These are phyloP conservation scores for Cornus florida DNA, from an alignment of 148 eudicot genomes.

Conservation along the genomic window DNA sequence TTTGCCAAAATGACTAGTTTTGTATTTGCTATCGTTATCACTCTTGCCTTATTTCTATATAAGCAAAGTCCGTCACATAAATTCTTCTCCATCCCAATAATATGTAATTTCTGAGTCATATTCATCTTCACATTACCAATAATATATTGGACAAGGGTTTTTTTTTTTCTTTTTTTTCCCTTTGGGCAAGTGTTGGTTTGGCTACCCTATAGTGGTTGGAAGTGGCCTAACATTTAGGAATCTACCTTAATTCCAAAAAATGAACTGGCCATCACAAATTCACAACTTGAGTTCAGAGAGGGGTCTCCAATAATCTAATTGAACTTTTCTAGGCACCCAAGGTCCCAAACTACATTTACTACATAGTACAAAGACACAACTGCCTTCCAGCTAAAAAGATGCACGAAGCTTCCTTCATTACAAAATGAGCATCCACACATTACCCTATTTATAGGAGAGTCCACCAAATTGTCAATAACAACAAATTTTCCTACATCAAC, in stretches of 20 bases:
- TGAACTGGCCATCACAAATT: constrained; percentile 16
- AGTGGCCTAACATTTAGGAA: neutral
- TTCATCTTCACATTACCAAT: too few species aligned
- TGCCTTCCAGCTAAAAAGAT: constrained; percentile 20
- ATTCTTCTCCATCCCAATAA: too few species aligned
- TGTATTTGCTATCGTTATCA: too few species aligned
- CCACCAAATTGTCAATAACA: neutral
- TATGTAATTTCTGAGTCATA: too few species aligned
- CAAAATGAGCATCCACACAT: neutral
- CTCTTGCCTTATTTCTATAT: too few species aligned
- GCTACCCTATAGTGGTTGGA: neutral
- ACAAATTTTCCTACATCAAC: neutral
- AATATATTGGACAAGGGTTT: too few species aligned
- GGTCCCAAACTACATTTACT: too few species aligned
- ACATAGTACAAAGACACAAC: too few species aligned
- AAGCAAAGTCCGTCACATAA: too few species aligned
- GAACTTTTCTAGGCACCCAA: too few species aligned
- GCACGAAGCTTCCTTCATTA: neutral
- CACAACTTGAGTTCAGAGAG: neutral
- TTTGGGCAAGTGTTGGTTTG: too few species aligned
- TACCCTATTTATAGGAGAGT: neutral
- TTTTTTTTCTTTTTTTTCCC: too few species aligned
- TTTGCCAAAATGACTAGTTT: neutral
- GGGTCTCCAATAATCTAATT: neutral
- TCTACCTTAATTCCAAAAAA: constrained; percentile 5